phyloP scores from a whole-genome alignment of 2,329 filamentous ascomycete species.

The Gnomoniopsis sp. region DNA sequence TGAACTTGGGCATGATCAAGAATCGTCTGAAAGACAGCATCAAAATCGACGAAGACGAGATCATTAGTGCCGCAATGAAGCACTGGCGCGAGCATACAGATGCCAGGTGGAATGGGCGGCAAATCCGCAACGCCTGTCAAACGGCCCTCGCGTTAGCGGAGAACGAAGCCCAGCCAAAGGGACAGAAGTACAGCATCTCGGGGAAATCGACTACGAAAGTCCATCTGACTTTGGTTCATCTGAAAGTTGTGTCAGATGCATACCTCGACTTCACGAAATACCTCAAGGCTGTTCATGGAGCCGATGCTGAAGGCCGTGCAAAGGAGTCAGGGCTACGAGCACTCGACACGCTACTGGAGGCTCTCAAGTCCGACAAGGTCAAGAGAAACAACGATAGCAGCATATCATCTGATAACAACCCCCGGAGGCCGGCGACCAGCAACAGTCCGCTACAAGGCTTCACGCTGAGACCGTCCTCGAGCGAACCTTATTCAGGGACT shows the following conservation, averaged over 20 bases:
- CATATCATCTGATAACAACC: background rate
- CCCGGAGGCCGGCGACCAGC: background rate
- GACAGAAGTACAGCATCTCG: background rate
- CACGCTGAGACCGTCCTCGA: background rate
- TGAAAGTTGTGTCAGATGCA: background rate
- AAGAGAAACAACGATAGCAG: background rate
- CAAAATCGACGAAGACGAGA: background rate
- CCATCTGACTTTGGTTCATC: background rate
- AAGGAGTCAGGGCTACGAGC: slow-evolving; percentile 1
- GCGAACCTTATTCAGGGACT: background rate
- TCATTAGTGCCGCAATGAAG: background rate
- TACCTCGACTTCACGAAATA: slow-evolving; percentile 7
- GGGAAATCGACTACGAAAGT: background rate
- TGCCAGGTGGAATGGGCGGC: slow-evolving; percentile 13
- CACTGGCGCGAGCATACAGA: background rate
- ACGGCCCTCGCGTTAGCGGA: slow-evolving; percentile 9
- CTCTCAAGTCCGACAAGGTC: background rate
- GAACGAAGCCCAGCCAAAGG: slow-evolving; percentile 6
- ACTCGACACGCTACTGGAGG: too few relatives aligned
- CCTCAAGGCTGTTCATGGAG: slow-evolving; percentile 4
- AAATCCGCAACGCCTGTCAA: slow-evolving; percentile 14
- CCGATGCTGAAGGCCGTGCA: background rate
- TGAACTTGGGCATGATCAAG: slow-evolving; percentile 24
- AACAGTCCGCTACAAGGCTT: background rate
- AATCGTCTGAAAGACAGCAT: background rate